Percentiles rank a stretch among this genome's conserved stretches.
These are phyloP conservation scores for Amorphotheca resinae DNA, from an alignment of 495 filamentous ascomycete species.

Conservation along the genomic window DNA sequence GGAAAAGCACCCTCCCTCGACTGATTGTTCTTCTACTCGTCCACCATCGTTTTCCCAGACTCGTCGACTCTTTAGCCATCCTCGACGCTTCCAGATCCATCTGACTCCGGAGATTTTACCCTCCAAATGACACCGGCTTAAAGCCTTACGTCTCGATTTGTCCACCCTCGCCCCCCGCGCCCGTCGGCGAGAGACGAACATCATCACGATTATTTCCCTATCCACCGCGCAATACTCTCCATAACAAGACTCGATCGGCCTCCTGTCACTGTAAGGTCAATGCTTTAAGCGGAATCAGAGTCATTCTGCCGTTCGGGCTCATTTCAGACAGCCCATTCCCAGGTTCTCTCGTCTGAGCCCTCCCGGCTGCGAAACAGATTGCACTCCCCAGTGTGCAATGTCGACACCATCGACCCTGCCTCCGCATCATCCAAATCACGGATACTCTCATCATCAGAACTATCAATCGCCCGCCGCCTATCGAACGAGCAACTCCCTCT, in stretches of 20 bases:
- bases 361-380: constrained; percentile 14
- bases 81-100: no score
- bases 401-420: constrained; percentile 70
- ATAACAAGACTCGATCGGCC: not conserved
- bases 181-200: constrained; percentile 5
- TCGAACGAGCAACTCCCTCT: constrained; percentile 14
- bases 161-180: constrained; percentile 11
- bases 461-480: constrained; percentile 36
- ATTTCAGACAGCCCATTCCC: not conserved
- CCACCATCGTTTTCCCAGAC: no score
- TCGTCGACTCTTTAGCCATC: no score
- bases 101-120: no score
- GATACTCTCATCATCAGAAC: constrained; percentile 52
- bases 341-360: constrained; percentile 10
- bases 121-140: not conserved
- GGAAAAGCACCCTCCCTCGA: no score
- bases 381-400: constrained; percentile 37
- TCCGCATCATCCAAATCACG: constrained; percentile 53
- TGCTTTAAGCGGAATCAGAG: constrained; percentile 2
- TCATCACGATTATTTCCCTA: not conserved
- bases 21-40: no score
- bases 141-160: not conserved
- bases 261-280: not conserved
- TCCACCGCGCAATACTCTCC: constrained; percentile 1
- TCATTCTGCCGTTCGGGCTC: not conserved